A percentile compares a stretch with the other conserved stretches of the same genome.
phyloP scores from a whole-genome alignment of 306 rosid genomes.

The Quercus suber region DNA sequence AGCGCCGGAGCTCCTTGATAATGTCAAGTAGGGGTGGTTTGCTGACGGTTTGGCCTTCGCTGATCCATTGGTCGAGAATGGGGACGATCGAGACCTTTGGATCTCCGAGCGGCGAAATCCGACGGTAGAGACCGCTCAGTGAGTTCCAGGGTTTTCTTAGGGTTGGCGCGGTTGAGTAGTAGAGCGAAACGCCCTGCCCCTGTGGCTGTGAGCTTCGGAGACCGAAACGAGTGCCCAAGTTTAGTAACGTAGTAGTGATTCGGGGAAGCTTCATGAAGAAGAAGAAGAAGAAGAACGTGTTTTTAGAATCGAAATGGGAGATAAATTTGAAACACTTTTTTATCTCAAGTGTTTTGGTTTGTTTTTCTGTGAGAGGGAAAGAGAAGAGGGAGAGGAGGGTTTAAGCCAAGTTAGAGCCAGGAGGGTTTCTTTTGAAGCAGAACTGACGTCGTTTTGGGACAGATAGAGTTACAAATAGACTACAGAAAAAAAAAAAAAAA shows the following conservation, averaged over 20 bases:
- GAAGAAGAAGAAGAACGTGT: no score
- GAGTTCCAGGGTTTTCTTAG: not conserved
- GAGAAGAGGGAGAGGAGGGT: no score
- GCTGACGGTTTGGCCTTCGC: not conserved
- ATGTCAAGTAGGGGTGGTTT: not conserved
- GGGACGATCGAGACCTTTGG: slow-evolving; percentile 3
- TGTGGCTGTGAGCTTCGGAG: not conserved
- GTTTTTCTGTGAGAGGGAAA: no score
- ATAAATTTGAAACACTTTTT: no score
- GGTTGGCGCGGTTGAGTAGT: not conserved
- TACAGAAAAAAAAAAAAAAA: no score
- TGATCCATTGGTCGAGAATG: slow-evolving; percentile 23
- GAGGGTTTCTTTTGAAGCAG: no score
- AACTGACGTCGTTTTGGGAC: no score
- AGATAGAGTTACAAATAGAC: no score
- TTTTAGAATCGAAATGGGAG: no score
- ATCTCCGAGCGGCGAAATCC: slow-evolving; percentile 9
- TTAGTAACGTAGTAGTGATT: not conserved
- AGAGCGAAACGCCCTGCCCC: not conserved
- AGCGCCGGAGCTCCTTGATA: slow-evolving; percentile 21
- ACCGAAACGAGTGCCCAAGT: slow-evolving; percentile 2
- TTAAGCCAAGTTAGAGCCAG: no score
- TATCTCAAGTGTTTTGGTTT: no score
- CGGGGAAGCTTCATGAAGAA: not conserved
- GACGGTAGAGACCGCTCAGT: not conserved